Base-by-base conservation (phyloP, 768 basidiomycete species). In the Phaffia tasmanica region DNA sequence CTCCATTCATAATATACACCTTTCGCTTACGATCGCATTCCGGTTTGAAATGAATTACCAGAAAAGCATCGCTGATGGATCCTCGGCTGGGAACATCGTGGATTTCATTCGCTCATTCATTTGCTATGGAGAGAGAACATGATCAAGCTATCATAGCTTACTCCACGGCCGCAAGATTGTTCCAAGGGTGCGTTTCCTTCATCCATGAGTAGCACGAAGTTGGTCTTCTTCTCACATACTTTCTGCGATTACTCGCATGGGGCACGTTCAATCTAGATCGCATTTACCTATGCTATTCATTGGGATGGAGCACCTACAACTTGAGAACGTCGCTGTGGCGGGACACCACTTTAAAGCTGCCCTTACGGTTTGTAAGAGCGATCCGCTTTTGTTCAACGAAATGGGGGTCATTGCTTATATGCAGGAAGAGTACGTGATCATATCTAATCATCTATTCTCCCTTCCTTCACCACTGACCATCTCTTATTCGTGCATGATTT, bases 131-230 rank as follows among this genome's bases (percentile, higher is more conserved):
- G 75, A 93, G 93, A 19, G 95, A 99, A 75, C 95, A 98, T 78
- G 94, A 98, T 72, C 93, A 97, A 73, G 94, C 95, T 2, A 89
- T 98, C 55, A 97, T 91, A 0, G 94, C 95, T 1, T 99, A 99
- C 76, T 97, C 94, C 27, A 98, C 95, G 0, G 92, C 90, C 66
- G 89, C 91, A 5, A 80, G 94, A 47, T 86, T 98, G 80, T 97
- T 97, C 74, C 88, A 87, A 67, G 95, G 94, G 89, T 92, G 62
- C 58, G 77, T 69, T 35, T 74, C 61, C 35, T 50, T 65, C 47
- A 27, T 3, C 11, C 35, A 21, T 30, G 35, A 42, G 11, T 42
- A 42, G 11, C 35, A 11, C 35, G 6, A 42, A 42, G 4, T 42
- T 42, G 11, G 35, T 11, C 11, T 42, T 42, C 35, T 5, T 42